Evolutionary conservation across 495 filamentous ascomycete genomes (phyloP), one percentile per base, ranked within the genome.

Genomic region (Penicillium samsonianum): DNA sequence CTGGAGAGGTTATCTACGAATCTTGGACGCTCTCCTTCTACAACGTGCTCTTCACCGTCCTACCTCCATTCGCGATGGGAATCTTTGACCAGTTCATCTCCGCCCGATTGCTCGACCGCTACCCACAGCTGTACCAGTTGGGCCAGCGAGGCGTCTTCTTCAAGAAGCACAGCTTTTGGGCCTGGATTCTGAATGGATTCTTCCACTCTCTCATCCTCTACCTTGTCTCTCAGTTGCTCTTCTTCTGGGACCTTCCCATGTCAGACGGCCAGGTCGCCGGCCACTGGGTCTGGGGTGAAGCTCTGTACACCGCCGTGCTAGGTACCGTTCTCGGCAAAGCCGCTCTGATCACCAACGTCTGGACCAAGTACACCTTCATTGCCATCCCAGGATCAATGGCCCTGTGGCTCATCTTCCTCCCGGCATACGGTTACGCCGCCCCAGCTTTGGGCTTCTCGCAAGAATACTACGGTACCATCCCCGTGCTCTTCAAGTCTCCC

Each of bases 21-120:
- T 97, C 93, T 14, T 99, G 95, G 95, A 97, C 92, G 2, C 80
- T 99, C 14, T 96, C 95, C 14, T 96, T 96, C 79, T 99, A 97
- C 81, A 99, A 99, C 78, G 91, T 99, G 72, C 88, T 99, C 71
- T 99, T 96, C 76, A 98, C 95, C 9, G 88, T 95, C 42, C 75
- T 97, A 31, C 95, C 95, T 38, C 95, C 95, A 1, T 87, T 99
- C 43, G 93, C 88, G 25, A 90, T 99, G 73, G 95, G 95, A 62
- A 96, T 98, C 61, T 93, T 96, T 60, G 95, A 99, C 67, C 95
- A 99, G 69, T 98, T 95, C 73, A 92, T 99, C 67, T 96, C 90
- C 26, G 95, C 95, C 41, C 88, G 95, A 35, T 78, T 98, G n/a
- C 82, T 99, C 20, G 95, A 99, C 70, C 87, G 95, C 41, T 99